Evolutionary conservation across 31 red algal species (phyloP), one percentile per base, ranked within the genome.

Genomic region (Bonnemaisonia californica): DNA sequence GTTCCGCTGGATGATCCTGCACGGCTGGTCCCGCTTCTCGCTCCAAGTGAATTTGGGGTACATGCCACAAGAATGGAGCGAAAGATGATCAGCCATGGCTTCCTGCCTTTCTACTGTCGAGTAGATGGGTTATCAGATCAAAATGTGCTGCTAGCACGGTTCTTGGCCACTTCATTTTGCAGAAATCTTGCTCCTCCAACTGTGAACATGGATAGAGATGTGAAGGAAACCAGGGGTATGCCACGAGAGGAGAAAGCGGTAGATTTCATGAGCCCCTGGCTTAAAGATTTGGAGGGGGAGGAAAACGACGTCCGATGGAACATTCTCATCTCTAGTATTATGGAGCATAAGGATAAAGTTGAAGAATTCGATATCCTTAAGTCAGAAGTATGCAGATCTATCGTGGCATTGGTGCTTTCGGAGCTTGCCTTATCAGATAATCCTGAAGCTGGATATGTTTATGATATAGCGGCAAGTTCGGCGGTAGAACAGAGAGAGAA

Each of bases 401-500:
- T 87, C 41, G 83, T 87, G 19, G 57, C 48, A 36, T 41, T 72
- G 3, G 57, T 87, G 27, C 39, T 87, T 22, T 39, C 66, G 39
- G 59, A 87, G 48, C 36, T 87, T 55, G 67, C 83, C 16, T 48
- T 55, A 29, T 54, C 83, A 16, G 51, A 59, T 41, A 41, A 57
- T 45, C 41, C 47, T 24, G 83, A 87, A 66, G 61, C 74, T 27
- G 72, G 71, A 27, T 87, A 87, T 47, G 83, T 87, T 48, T 87
- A 87, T 37, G 83, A 87, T 58, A 87, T 87, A 41, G 83, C 83
- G 19, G 71, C 73, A 7, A 76, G 62, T 54, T 77, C 83, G 18
- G 83, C 83, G 0, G 83, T 87, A 19, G 83, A 87, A 27, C 83
- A 87, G 72, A 87, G 83, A 28, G 72, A 79, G 62, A 77, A 79